Evolutionary conservation across 2,329 filamentous ascomycete genomes (phyloP), one percentile per base, ranked within the genome.

Genomic region (Chlorencoelia australis): DNA sequence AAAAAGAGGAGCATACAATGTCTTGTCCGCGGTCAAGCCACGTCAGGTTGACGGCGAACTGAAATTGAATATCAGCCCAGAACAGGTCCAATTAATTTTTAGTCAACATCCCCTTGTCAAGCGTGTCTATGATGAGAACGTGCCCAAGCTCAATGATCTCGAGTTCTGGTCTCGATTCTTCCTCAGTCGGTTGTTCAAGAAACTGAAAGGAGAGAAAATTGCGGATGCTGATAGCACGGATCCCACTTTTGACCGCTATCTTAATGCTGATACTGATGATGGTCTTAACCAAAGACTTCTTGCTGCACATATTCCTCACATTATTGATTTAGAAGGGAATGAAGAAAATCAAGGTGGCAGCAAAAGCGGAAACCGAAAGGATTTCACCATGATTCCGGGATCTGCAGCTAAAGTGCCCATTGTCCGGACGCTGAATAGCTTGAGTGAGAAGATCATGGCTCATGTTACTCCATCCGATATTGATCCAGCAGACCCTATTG

Each of bases 91-190:
- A 53, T 75, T 94, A 54, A 91, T 98, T 35, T 88, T 98, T 60
- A 78, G 74, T 42, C 91, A 96, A 58, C 89, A 98, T 59, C 87
- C 91, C 2, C 68, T 98, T 1, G 81, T 98, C 41, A 83, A 85
- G 56, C 76, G 79, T 14, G 83, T 94, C 5, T 96, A 95, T 59
- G 86, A 96, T 54, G 88, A 95, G 55, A 86, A 88, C 47, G 87
- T 95, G 0, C 87, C 85, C 4, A 83, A 82, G 41, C 61, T 93
- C 25, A 76, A 71, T 17, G 84, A 94, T 52, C 69, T 70, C 38
- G 77, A 85, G 33, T 98, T 98, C 56, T 98, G 89, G 88, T 82
- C 82, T 5, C 74, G 85, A 10, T 98, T 98, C 62, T 96, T 98
- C 58, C 75, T 88, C 43, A 94, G 86, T 59, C 75, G 83, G 39